Percentiles rank a stretch among this genome's conserved stretches.
These are phyloP conservation scores for Peltaster fructicola DNA, from an alignment of 2,329 filamentous ascomycete genomes.

Conservation along the genomic window DNA sequence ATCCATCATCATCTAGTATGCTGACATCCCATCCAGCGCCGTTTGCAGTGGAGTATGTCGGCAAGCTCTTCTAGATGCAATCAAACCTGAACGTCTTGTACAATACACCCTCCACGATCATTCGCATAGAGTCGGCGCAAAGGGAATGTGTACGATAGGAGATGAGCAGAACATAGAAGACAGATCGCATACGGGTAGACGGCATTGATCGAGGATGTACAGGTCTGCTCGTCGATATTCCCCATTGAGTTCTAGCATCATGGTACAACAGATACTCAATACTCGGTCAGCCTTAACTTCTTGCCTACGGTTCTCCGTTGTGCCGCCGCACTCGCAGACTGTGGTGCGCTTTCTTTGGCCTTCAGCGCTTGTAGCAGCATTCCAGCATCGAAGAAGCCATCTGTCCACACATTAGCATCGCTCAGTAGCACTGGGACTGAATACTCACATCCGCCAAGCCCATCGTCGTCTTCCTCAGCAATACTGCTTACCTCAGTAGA, in stretches of 20 bases:
- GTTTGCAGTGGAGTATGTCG: conserved; percentile 36
- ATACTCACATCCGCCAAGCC: conserved; percentile 67
- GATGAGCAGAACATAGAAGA: too few relatives aligned
- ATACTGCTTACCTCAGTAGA: conserved; percentile 51
- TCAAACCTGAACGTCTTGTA: too few relatives aligned
- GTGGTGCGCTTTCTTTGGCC: conserved; percentile 41
- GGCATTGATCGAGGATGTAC: too few relatives aligned
- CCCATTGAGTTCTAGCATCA: too few relatives aligned
- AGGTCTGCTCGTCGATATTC: too few relatives aligned
- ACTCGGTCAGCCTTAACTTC: conserved; percentile 53
- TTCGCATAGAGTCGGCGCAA: too few relatives aligned
- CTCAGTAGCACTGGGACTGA: conserved; percentile 1
- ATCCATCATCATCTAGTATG: not conserved
- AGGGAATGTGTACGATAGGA: too few relatives aligned
- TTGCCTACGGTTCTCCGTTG: conserved; percentile 55
- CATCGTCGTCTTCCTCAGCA: too few relatives aligned
- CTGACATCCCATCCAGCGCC: conserved; percentile 26
- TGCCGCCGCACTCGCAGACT: conserved; percentile 35
- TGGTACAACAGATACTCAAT: conserved; percentile 25
- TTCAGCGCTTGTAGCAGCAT: conserved; percentile 84
- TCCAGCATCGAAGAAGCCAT: conserved; percentile 93
- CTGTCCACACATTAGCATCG: conserved; percentile 30
- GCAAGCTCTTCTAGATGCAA: conserved; percentile 31
- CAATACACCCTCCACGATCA: too few relatives aligned
- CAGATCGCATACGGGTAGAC: too few relatives aligned